Evolutionary conservation across 2,329 filamentous ascomycete species (phyloP).

Genomic region (Colletotrichum sp.): DNA sequence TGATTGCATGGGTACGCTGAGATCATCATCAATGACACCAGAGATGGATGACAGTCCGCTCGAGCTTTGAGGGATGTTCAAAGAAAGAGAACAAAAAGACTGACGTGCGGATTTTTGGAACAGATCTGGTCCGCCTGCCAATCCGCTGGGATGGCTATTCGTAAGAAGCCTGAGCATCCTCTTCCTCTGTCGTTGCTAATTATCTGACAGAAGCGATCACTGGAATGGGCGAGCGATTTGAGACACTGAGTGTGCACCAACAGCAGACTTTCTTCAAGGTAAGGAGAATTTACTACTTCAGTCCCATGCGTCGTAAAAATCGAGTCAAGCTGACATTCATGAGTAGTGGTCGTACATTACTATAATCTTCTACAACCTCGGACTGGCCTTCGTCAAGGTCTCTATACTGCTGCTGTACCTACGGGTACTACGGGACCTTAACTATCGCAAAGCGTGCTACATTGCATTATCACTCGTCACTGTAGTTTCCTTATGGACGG

Average conservation of each 20-base stretch:
- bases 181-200: background rate
- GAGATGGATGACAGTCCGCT: accelerated
- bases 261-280: conserved; percentile 13
- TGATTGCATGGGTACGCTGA: conserved; percentile 7
- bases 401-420: conserved; percentile 31
- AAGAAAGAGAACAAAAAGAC: accelerated
- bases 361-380: conserved; percentile 26
- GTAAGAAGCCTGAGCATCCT: background rate
- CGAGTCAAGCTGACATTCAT: background rate
- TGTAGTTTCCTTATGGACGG: conserved; percentile 16
- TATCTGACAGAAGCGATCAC: background rate
- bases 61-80: background rate
- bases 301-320: background rate
- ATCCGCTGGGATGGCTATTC: background rate
- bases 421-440: conserved; percentile 26
- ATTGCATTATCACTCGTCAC: conserved; percentile 20
- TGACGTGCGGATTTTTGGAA: background rate
- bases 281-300: background rate
- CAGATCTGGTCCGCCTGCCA: background rate
- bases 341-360: conserved; percentile 21
- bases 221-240: background rate
- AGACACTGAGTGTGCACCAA: background rate
- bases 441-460: conserved; percentile 25
- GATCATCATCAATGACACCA: background rate
- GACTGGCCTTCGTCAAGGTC: conserved; percentile 26